Base-by-base conservation (phyloP, 108 stramenopile species). In the Pelagomonas calceolata region DNA sequence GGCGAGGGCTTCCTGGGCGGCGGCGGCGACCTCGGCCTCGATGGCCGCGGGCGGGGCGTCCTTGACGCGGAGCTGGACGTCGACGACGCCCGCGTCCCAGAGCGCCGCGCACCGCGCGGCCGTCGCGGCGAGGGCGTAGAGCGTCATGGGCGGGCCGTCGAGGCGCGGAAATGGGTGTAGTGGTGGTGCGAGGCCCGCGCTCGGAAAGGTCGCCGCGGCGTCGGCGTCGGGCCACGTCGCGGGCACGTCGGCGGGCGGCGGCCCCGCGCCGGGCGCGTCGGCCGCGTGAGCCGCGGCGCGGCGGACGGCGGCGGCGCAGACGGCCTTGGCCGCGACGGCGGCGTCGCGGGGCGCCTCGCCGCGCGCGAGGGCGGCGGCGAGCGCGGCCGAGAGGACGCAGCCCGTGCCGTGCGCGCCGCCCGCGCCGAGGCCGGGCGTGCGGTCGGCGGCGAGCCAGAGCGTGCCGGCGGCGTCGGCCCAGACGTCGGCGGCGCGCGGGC, bases 331-430 rank as follows among this genome's bases (percentile, higher is more conserved):
- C 69, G 89, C 67, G 68, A 86, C 86, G 66, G 86, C 88, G 0
- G 91, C 91, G 82, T 92, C 91, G 3, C 81, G 72, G 31, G 79
- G 74, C 63, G 85, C 51, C 69, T 89, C 89, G 30, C 76, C 75
- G 34, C 72, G 65, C 17, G 82, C 68, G 73, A 91, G 81, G 34
- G 90, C 90, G 21, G 92, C 80, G 26, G 92, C 91, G 77, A 93
- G 87, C 7, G 92, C 86, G 15, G 92, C 89, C 14, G 89, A 90
- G 18, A 95, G 81, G 30, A 92, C 94, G 75, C 94, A 95, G 45
- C 91, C 91, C 17, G 91, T 92, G 26, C 91, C 91, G 76, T 92
- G 91, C 0, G 91, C 90, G 71, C 90, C 75, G n/a, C 79, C 78
- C 3, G 92, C 81, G 67, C 91, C 87, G 66, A 34, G 30, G 66